Evolutionary conservation across 768 basidiomycete genomes (phyloP), one percentile per base, ranked within the genome.

Genomic region (Hericium rajendrae): DNA sequence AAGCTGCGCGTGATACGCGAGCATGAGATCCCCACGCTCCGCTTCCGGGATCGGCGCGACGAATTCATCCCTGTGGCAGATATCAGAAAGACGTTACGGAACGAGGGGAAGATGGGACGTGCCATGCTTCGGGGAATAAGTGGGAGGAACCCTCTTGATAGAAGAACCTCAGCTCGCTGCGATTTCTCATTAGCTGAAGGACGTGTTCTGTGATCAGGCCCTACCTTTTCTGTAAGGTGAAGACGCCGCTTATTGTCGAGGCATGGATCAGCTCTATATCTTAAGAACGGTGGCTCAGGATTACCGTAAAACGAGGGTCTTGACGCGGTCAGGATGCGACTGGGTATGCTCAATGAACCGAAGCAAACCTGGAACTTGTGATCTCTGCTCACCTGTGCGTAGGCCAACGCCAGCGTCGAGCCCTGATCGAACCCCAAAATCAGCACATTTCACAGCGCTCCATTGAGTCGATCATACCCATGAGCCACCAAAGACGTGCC

Each of bases 401-500:
- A 95, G 2, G 84, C 85, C 54, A 95, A 71, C 5, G 90, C 79
- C 11, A 97, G 77, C 3, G 94, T 94, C 4, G 91, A 93, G 2
- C 94, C 94, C 89, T 83, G 16, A 32, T 16, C 11, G 12, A 1
- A n/a, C 26, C 13, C 41, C n/a, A 18, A 18, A 6, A 26, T 56
- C 28, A 58, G 38, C 28, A 16, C 12, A 6, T 12, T 26, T 37
- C 20, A 38, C 24, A 12, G 28, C 16, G 1, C 6, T 32, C 26
- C 24, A 22, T 12, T 8, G 37, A 41, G 20, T 32, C 2, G 18
- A 22, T 67, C 74, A 52, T 62, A 87, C 88, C 93, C 94, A 95
- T 51, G 87, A 91, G 9, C 94, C 94, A 28, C 94, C 94, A 67
- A 97, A 97, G 26, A 97, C 90, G 57, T 94, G 85, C 94, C 93